Base-by-base conservation (phyloP, 495 filamentous ascomycete genomes). In the Hamigera avellanea region DNA sequence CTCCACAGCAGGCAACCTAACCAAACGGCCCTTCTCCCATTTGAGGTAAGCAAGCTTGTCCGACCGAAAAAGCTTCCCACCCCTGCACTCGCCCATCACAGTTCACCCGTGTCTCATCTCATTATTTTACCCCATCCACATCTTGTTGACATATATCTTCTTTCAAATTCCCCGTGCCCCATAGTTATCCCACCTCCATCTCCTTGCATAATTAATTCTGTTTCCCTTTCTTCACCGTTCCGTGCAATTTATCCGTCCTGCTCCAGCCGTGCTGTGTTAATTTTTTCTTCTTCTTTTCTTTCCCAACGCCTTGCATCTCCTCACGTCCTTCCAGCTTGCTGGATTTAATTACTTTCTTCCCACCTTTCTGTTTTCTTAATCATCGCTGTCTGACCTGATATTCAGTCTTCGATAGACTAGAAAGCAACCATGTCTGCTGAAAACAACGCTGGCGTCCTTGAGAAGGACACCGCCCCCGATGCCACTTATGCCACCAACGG, bases 401-500 rank as follows among this genome's bases (percentile, higher is more conserved):
- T 30, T 12, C 6, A 23, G 21, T 23, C 21, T 23, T 23, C 21
- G 21, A 23, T 23, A 23, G 21, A 23, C 21, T 23, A 23, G 21
- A 23, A 23, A 23, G 21, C 21, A 23, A 23, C 21, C 28, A 34
- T 19, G 32, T 16, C 32, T 16, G 13, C 17, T 4, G 32, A 34
- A 15, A 31, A 26, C 18, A 32, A 36, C 17, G 2, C 19, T 16
- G 16, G 18, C 26, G 27, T 18, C 23, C 7, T 26, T 12, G 28
- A n/a, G 5, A 30, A 30, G 12, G 28, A 23, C 21, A 23, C 4
- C 21, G 21, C 21, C 21, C 5, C 9, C 21, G 9, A 23, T 9
- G 9, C 21, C 21, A 23, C 21, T 23, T n/a, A n/a, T 26, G 36
- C 28, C 10, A n/a, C 37, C 35, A 49, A 48, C 40, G 50, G 49